These are phyloP conservation scores for Boletus bicolor DNA, from an alignment of 768 basidiomycete genomes.

Conservation along the genomic window DNA sequence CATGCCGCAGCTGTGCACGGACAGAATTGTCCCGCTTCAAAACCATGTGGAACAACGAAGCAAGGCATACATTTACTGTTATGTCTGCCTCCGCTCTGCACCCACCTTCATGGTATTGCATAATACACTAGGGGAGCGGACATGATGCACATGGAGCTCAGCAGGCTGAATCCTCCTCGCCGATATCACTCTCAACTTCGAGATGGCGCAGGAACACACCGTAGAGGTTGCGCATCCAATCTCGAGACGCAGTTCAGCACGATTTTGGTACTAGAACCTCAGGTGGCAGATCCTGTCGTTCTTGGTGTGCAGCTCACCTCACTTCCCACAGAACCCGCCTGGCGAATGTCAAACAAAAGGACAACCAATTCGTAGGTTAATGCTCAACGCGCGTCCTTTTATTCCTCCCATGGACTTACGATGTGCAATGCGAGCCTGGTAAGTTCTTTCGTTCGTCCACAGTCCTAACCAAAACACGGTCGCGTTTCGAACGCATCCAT, in stretches of 20 bases:
- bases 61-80: too few relatives aligned
- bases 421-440: background rate
- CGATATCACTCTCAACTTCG: too few relatives aligned
- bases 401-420: too few relatives aligned
- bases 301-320: background rate
- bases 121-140: too few relatives aligned
- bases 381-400: too few relatives aligned
- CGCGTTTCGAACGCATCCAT: constrained; percentile 12
- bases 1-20: too few relatives aligned
- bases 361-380: background rate
- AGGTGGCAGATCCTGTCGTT: background rate
- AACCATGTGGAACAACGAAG: too few relatives aligned
- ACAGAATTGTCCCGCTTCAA: too few relatives aligned
- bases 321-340: background rate
- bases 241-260: background rate
- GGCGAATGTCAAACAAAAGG: background rate
- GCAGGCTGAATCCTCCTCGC: too few relatives aligned
- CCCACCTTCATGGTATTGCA: too few relatives aligned
- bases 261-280: background rate
- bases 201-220: background rate
- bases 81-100: too few relatives aligned
- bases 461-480: constrained; percentile 10
- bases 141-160: too few relatives aligned
- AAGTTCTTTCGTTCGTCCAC: background rate
- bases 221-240: background rate